Evolutionary conservation across 768 basidiomycete species (phyloP), one percentile per base, ranked within the genome.

Genomic region (Paxillus involutus): DNA sequence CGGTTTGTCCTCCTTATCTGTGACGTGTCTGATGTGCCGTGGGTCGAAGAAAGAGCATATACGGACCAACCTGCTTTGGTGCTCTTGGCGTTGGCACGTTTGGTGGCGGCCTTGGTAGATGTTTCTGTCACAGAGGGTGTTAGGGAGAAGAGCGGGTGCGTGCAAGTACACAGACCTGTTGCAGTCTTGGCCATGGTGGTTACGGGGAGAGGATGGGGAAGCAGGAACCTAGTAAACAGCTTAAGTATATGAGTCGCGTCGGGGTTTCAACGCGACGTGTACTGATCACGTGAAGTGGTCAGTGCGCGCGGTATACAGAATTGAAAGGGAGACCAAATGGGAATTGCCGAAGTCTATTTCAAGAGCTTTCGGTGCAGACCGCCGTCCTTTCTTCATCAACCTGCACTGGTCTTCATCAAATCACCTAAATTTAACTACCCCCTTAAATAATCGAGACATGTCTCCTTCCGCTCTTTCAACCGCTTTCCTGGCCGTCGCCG

Each of bases 61-160:
- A 52, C 17, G 11, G 21, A 64, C 71, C 12, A 44, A 74, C 74
- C 72, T 42, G 62, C 67, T 50, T 77, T 74, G 40, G 66, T 67
- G 8, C 76, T 70, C 66, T 75, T 81, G 8, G 71, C 67, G 45
- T 77, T 82, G 49, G 80, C 79, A 3, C 74, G 64, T 62, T 80
- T 81, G 8, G 82, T 82, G n/a, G 83, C 82, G 1, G 77, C 60
- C 71, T 83, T 84, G 45, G 80, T 81, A 55, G 73, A 75, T 6
- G 79, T 80, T 50, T 69, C 83, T 83, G 51, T n/a, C n/a, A 35
- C 12, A 40, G 14, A 3, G 26, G 5, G 26, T 26, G 43, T 53
- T 58, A 55, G 63, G n/a, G 29, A 4, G 35, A 47, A 24, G 2
- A 26, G 26, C 44, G 6, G 13, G 40, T 21, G 6, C 33, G 16